phyloP scores from a whole-genome alignment of 768 basidiomycete genomes.

The Solioccasus polychromus region DNA sequence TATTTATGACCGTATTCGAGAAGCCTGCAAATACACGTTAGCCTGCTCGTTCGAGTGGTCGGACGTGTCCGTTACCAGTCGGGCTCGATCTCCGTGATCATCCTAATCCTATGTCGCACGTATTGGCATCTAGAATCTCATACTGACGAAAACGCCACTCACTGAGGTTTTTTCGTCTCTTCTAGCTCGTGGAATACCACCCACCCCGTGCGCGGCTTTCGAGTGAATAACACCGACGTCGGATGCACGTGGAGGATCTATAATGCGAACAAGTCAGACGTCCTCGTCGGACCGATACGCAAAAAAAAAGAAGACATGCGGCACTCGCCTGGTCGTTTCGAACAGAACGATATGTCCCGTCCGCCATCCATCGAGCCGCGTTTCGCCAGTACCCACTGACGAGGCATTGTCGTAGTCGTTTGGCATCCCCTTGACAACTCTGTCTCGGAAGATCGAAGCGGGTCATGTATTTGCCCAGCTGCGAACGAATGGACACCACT shows the following conservation, averaged over 20 bases:
- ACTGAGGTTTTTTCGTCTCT: constrained; percentile 95
- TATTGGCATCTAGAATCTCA: constrained; percentile 8
- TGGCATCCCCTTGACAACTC: constrained; percentile 88
- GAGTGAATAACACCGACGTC: constrained; percentile 88
- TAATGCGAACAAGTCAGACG: too few relatives aligned
- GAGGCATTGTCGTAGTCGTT: constrained; percentile 80
- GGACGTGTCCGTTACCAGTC: constrained; percentile 63
- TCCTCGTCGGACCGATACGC: too few relatives aligned
- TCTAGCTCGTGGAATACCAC: constrained; percentile 95
- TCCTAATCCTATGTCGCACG: constrained; percentile 63
- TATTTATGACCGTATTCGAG: constrained; percentile 51
- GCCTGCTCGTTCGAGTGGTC: not conserved
- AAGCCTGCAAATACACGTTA: constrained; percentile 34
- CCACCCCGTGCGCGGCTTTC: constrained; percentile 89
- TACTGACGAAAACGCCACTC: constrained; percentile 27
- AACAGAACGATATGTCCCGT: constrained; percentile 90
- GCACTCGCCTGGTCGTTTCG: constrained; percentile 73
- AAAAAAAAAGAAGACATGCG: too few relatives aligned
- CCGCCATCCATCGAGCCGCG: constrained; percentile 85
- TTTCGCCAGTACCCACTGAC: constrained; percentile 94
- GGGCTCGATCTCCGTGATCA: constrained; percentile 91
- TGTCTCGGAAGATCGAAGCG: constrained; percentile 79
- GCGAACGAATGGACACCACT: constrained; percentile 91
- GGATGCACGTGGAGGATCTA: constrained; percentile 92
- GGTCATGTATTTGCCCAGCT: constrained; percentile 92